phyloP scores from a whole-genome alignment of 164 flowering plant genomes.

The Vitis cinerea region DNA sequence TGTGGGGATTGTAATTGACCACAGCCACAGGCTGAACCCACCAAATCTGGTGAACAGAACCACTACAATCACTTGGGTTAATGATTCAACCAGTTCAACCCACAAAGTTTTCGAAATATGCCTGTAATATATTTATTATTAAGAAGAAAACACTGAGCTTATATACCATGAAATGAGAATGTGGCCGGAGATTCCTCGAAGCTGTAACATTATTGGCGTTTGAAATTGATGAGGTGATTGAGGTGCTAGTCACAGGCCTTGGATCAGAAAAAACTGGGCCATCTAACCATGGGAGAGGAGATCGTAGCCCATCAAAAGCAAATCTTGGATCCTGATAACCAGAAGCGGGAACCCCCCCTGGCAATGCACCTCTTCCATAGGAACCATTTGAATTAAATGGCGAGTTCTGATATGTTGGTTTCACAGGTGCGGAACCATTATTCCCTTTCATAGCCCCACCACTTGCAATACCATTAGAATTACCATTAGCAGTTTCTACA shows the following conservation, averaged over 20 bases:
- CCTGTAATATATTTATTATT: too few relatives aligned
- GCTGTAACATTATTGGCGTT: conserved; percentile 24
- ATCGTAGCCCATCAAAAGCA: conserved; percentile 37
- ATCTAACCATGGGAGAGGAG: conserved; percentile 48
- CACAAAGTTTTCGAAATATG: too few relatives aligned
- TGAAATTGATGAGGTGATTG: conserved; percentile 27
- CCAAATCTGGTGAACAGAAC: too few relatives aligned
- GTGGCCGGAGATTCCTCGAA: conserved; percentile 45
- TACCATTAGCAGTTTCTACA: conserved; percentile 43
- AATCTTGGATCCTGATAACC: conserved; percentile 59
- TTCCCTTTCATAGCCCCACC: conserved; percentile 41
- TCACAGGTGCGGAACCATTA: conserved; percentile 36
- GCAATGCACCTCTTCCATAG: conserved; percentile 41
- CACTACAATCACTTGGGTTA: too few relatives aligned
- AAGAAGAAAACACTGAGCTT: neutral
- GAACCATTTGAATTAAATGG: conserved; percentile 38
- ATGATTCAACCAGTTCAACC: too few relatives aligned
- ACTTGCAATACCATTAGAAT: conserved; percentile 33
- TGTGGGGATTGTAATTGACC: too few relatives aligned
- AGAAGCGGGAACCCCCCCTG: conserved; percentile 43
- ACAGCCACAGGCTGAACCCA: too few relatives aligned
- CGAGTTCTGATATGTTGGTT: conserved; percentile 38
- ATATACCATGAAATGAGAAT: conserved; percentile 50
- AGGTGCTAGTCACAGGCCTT: conserved; percentile 31
- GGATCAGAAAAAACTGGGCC: conserved; percentile 35